Percentiles rank a stretch among this genome's conserved stretches.
These are phyloP conservation scores for Xylaria castorea DNA, from an alignment of 495 filamentous ascomycete genomes.

Conservation along the genomic window DNA sequence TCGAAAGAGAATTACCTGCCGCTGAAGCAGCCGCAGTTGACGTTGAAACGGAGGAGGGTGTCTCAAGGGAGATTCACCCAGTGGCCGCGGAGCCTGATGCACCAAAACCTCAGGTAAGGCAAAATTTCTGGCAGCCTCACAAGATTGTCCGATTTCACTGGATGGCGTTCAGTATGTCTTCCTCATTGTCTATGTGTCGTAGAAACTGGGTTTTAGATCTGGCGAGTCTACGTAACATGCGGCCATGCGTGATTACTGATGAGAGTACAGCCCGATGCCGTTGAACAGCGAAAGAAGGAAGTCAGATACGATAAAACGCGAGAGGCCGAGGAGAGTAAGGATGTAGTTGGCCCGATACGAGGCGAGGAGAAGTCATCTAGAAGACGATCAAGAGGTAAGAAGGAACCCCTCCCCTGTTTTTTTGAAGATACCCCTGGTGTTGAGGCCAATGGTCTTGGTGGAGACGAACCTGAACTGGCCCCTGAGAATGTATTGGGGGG, in stretches of 20 bases:
- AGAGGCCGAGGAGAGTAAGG: slow-evolving; percentile 45
- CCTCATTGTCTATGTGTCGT: slow-evolving; percentile 23
- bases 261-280: slow-evolving; percentile 27
- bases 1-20: background rate
- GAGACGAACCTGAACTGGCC: slow-evolving; percentile 34
- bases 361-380: slow-evolving; percentile 42
- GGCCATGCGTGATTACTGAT: background rate
- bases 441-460: slow-evolving; percentile 36
- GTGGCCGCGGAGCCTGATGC: slow-evolving; percentile 28
- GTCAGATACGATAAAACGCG: slow-evolving; percentile 28
- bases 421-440: slow-evolving; percentile 44
- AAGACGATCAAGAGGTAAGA: slow-evolving; percentile 49
- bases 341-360: slow-evolving; percentile 45
- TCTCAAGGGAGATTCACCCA: slow-evolving; percentile 26
- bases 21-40: slow-evolving; percentile 5
- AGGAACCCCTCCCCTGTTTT: slow-evolving; percentile 36
- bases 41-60: slow-evolving; percentile 23
- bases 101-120: slow-evolving; percentile 33
- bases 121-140: slow-evolving; percentile 30
- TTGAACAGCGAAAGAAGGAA: slow-evolving; percentile 24
- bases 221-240: slow-evolving; percentile 8
- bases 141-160: slow-evolving; percentile 28
- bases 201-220: slow-evolving; percentile 24
- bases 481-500: slow-evolving; percentile 28
- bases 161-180: slow-evolving; percentile 29